A percentile compares a stretch with the other conserved stretches of the same genome.
Conservation (phyloP, 192 early-diverging fungal genomes). For the Umbelopsis isabellina region DNA sequence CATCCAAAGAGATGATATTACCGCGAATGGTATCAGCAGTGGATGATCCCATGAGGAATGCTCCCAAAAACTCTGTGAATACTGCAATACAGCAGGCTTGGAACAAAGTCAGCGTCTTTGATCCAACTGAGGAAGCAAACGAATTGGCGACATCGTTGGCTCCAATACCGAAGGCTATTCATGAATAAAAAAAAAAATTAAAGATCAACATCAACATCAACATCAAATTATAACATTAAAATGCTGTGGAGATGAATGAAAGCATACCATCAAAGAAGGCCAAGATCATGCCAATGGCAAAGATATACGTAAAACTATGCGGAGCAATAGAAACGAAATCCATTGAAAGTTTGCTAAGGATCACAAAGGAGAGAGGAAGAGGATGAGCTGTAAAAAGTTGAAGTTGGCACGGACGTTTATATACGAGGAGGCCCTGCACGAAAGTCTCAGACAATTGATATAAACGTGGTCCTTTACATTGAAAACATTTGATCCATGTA, state of each 20-base stretch:
- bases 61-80: conserved; percentile 85
- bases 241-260: neutral
- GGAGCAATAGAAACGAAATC: conserved; percentile 2
- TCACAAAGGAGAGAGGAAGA: too few relatives aligned
- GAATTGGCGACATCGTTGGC: conserved; percentile 92
- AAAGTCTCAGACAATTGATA: too few relatives aligned
- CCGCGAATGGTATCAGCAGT: conserved; percentile 84
- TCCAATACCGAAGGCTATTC: conserved; percentile 66
- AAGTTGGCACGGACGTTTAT: too few relatives aligned
- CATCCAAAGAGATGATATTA: conserved; percentile 62
- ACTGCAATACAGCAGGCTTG: conserved; percentile 79
- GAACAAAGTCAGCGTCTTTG: conserved; percentile 72
- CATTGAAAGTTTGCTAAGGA: neutral
- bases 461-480: too few relatives aligned
- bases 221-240: neutral
- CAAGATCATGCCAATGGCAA: conserved; percentile 64
- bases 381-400: too few relatives aligned
- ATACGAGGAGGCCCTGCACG: too few relatives aligned
- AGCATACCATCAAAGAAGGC: conserved; percentile 64
- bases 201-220: neutral
- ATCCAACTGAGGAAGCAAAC: conserved; percentile 85
- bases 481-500: neutral
- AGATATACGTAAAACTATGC: conserved; percentile 66
- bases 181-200: neutral
- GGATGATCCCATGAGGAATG: conserved; percentile 69